Evolutionary conservation across 2,329 filamentous ascomycete genomes (phyloP).

Genomic region (Epichloe aotearoae): DNA sequence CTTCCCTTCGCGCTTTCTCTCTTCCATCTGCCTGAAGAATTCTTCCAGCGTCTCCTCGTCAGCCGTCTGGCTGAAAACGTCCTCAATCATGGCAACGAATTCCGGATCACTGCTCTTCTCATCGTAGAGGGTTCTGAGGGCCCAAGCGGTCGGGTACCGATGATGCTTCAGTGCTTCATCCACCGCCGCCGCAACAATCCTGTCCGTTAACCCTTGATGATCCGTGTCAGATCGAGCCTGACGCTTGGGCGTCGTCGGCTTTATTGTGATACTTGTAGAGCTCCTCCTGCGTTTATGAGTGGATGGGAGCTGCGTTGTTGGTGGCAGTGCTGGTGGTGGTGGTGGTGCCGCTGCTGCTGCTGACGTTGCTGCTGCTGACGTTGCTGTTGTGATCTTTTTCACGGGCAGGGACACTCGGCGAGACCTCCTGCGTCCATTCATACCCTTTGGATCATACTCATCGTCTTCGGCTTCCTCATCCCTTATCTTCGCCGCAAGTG

Average conservation of each 20-base stretch:
- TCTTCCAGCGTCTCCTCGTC: slow-evolving; percentile 35
- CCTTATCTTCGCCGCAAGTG: slow-evolving; percentile 11
- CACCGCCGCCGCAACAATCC: slow-evolving; percentile 43
- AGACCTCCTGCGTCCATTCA: slow-evolving; percentile 20
- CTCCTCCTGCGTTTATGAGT: slow-evolving; percentile 4
- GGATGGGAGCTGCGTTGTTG: not conserved
- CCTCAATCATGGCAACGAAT: slow-evolving; percentile 44
- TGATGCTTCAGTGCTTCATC: slow-evolving; percentile 42
- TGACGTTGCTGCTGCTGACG: slow-evolving; percentile 4
- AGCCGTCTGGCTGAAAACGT: slow-evolving; percentile 45
- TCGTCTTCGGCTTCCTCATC: slow-evolving; percentile 26
- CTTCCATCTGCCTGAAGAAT: slow-evolving; percentile 36
- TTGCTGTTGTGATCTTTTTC: slow-evolving; percentile 12
- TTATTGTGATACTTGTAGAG: slow-evolving; percentile 5
- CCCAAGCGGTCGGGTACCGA: slow-evolving; percentile 49
- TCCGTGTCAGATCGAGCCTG: slow-evolving; percentile 12
- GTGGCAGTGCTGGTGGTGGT: slow-evolving; percentile 1
- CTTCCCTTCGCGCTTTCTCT: slow-evolving; percentile 44
- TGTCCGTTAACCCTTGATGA: slow-evolving; percentile 34
- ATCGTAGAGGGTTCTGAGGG: slow-evolving; percentile 46
- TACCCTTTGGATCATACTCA: slow-evolving; percentile 29
- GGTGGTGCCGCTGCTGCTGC: slow-evolving; percentile 7
- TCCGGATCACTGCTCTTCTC: slow-evolving; percentile 36
- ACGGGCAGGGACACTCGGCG: slow-evolving; percentile 17
- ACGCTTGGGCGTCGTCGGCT: slow-evolving; percentile 8